Conservation (phyloP, 1,139 yeast genomes). For the Zygosaccharomyces sapae region DNA sequence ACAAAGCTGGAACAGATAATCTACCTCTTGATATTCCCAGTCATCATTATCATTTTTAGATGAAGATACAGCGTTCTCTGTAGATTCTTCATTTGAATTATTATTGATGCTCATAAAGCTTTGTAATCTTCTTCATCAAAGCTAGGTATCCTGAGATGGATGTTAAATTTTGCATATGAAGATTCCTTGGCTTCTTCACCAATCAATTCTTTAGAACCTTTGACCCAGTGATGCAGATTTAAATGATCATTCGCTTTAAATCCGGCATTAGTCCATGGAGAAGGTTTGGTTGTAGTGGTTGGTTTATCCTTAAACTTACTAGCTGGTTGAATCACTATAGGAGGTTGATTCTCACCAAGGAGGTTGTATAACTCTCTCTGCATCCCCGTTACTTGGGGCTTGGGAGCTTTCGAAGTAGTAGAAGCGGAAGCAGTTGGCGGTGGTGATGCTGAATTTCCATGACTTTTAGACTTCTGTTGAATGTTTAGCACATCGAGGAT, state of each 20-base stretch:
- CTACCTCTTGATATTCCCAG: slow-evolving; percentile 81
- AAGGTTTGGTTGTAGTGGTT: slow-evolving; percentile 55
- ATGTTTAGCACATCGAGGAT: slow-evolving; percentile 75
- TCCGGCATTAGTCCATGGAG: slow-evolving; percentile 74
- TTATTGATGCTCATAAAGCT: slow-evolving; percentile 43
- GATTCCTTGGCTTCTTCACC: slow-evolving; percentile 46
- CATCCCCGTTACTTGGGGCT: slow-evolving; percentile 66
- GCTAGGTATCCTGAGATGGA: slow-evolving; percentile 63
- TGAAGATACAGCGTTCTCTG: slow-evolving; percentile 13
- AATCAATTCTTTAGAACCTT: slow-evolving; percentile 54
- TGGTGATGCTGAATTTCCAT: slow-evolving; percentile 29
- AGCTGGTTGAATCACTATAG: slow-evolving; percentile 57
- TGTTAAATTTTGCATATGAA: slow-evolving; percentile 72
- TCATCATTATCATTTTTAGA: slow-evolving; percentile 4
- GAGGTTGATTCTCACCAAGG: slow-evolving; percentile 90
- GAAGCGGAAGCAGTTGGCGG: slow-evolving; percentile 13
- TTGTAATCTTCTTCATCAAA: slow-evolving; percentile 64
- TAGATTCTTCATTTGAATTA: slow-evolving; percentile 32
- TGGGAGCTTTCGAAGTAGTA: slow-evolving; percentile 21
- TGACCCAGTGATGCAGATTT: slow-evolving; percentile 77
- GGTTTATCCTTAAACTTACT: slow-evolving; percentile 64
- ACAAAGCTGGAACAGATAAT: slow-evolving; percentile 68
- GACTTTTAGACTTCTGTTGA: slow-evolving; percentile 38
- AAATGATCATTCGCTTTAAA: slow-evolving; percentile 59
- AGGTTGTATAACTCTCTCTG: slow-evolving; percentile 85